Evolutionary conservation across 352 stramenopile species (phyloP), one percentile per base, ranked within the genome.

Genomic region (Phytophthora fragariae): DNA sequence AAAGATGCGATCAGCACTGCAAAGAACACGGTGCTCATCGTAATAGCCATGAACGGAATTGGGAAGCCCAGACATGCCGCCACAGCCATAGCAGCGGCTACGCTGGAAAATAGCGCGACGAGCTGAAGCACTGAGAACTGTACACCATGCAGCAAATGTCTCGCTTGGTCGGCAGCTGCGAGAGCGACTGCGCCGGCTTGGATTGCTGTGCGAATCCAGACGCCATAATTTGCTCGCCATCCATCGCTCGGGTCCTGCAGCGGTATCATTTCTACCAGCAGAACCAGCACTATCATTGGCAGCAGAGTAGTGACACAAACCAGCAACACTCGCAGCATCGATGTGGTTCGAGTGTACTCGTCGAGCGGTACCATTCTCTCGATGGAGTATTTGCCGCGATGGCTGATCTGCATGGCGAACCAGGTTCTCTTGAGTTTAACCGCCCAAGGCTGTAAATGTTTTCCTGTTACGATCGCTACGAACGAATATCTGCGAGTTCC

Each of bases 341-440:
- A 64, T 10, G 41, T 64, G 3, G 49, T 62, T 9, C 39, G 19
- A 2, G 39, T 50, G 24, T 72, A 72, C 21, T 71, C 58, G n/a
- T 72, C 62, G 12, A 76, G 57, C 17, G 62, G 62, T 15, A 71
- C 24, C 21, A 76, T 58, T 14, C 69, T 52, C 33, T 77, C 59
- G 24, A 79, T 72, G 0, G 67, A 79, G 31, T 70, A 75, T 39
- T 75, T 68, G 0, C 72, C 66, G 29, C 67, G 68, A 2, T 72
- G 67, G 54, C 71, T 75, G n/a, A 78, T 68, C 29, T 72, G 59
- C 55, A 71, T 61, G 6, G 49, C 57, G 29, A 66, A 63, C 60
- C 67, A 72, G 12, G n/a, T 62, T 19, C 27, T 29, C 46, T 69
- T 54, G 12, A 79, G 57, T 19, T 55, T 69, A 4, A 33, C 27